Evolutionary conservation across 2,329 filamentous ascomycete species (phyloP).

Genomic region (Leptoxyphium fumago): DNA sequence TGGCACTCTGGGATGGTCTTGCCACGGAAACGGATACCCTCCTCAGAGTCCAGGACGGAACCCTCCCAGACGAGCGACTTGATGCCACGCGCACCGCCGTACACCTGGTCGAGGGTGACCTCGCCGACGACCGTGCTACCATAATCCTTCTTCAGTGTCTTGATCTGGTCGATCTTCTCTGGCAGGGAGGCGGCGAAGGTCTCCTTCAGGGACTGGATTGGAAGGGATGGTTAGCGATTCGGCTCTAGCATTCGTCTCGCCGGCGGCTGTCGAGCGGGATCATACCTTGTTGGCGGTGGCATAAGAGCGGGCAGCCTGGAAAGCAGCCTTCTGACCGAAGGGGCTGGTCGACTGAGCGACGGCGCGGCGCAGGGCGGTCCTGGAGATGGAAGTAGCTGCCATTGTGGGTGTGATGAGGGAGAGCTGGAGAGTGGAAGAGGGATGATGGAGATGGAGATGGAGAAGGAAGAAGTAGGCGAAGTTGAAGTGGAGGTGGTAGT

Average conservation of each 20-base stretch:
- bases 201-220: slow-evolving; percentile 77
- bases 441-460: not conserved
- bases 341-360: slow-evolving; percentile 49
- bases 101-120: slow-evolving; percentile 98
- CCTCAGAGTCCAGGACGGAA: slow-evolving; percentile 93
- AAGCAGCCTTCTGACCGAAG: slow-evolving; percentile 43
- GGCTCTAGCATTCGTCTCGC: slow-evolving; percentile 3
- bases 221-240: slow-evolving; percentile 11
- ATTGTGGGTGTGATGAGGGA: slow-evolving; percentile 14
- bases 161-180: slow-evolving; percentile 97
- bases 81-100: slow-evolving; percentile 97
- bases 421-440: slow-evolving; percentile 2
- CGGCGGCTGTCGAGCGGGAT: not conserved
- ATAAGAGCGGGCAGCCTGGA: slow-evolving; percentile 79
- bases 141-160: slow-evolving; percentile 94
- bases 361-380: slow-evolving; percentile 67
- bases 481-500: not conserved
- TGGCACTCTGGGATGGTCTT: slow-evolving; percentile 99
- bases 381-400: slow-evolving; percentile 26
- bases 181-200: slow-evolving; percentile 93
- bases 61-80: slow-evolving; percentile 98
- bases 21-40: slow-evolving; percentile 98
- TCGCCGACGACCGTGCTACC: slow-evolving; percentile 92
- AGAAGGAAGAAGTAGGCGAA: not conserved
- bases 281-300: slow-evolving; percentile 82